Conservation (phyloP, 2,329 filamentous ascomycete genomes). For the Dactylellina leptospora region DNA sequence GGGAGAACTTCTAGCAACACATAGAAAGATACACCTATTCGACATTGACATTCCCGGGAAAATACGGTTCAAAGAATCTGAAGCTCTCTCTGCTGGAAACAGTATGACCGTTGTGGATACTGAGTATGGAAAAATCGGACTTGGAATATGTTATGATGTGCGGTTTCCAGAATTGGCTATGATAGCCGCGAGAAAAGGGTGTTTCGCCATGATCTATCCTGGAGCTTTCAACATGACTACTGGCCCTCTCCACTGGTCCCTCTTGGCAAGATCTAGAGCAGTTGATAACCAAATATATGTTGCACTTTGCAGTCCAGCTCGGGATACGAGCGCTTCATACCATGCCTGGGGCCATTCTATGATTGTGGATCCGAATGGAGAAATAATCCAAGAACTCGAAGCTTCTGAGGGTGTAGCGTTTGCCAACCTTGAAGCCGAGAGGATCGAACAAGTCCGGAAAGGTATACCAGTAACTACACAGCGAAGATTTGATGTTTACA, state of each 20-base stretch:
- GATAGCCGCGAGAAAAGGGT: constrained; percentile 84
- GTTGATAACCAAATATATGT: constrained; percentile 96
- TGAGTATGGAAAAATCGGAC: constrained; percentile 83
- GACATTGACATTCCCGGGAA: constrained; percentile 97
- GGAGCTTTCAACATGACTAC: constrained; percentile 98
- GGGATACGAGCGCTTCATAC: constrained; percentile 79
- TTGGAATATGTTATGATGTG: constrained; percentile 97
- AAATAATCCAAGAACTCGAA: constrained; percentile 79
- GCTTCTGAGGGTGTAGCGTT: constrained; percentile 79
- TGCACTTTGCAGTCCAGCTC: constrained; percentile 87
- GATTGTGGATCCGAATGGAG: constrained; percentile 85
- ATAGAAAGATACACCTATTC: constrained; percentile 95
- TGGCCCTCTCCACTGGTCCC: constrained; percentile 87
- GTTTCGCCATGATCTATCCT: constrained; percentile 88
- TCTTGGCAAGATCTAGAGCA: constrained; percentile 82
- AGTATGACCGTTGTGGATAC: constrained; percentile 86
- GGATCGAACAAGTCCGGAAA: constrained; percentile 78
- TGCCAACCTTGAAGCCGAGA: constrained; percentile 73
- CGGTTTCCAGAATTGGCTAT: constrained; percentile 94
- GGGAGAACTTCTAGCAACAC: constrained; percentile 82
- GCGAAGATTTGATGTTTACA: constrained; percentile 93
- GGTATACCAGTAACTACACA: constrained; percentile 86
- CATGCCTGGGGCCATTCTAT: constrained; percentile 92
- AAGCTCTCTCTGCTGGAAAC: constrained; percentile 85
- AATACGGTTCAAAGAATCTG: constrained; percentile 89